These are phyloP conservation scores for Leccinum subgranulosum DNA, from an alignment of 768 basidiomycete species.

Conservation along the genomic window DNA sequence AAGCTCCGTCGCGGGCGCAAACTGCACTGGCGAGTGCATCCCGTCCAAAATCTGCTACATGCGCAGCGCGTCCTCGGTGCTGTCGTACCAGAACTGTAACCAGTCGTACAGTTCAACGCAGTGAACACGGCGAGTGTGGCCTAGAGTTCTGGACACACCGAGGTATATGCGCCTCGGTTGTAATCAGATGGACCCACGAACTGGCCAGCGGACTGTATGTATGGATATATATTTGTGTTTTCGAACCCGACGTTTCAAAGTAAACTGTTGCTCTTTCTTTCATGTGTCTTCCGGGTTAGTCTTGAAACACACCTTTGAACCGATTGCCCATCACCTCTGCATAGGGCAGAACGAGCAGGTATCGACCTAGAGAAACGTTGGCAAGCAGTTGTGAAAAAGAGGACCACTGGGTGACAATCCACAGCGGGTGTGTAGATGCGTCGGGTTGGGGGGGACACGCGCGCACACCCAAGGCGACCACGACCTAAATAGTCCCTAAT, in stretches of 20 bases:
- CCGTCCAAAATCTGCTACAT: conserved; percentile 69
- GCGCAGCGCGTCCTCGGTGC: conserved; percentile 60
- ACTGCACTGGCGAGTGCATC: conserved; percentile 57
- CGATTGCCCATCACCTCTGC: not conserved
- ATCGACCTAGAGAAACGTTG: not conserved
- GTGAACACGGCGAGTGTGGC: conserved; percentile 2
- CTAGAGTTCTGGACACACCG: not conserved
- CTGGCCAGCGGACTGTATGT: not conserved
- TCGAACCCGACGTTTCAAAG: not conserved
- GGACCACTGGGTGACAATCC: not conserved
- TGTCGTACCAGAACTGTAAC: conserved; percentile 59
- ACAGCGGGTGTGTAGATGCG: not conserved
- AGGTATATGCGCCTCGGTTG: not conserved
- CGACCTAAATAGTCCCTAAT: not conserved
- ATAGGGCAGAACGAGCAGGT: too few relatives aligned
- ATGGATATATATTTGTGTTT: not conserved
- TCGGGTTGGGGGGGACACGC: not conserved
- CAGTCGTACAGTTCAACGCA: conserved; percentile 61
- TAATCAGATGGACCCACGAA: not conserved
- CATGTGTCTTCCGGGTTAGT: not conserved
- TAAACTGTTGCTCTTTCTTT: not conserved
- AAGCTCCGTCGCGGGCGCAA: conserved; percentile 44
- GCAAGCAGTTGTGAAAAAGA: not conserved
- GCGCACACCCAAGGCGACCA: not conserved
- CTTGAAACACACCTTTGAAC: not conserved